phyloP scores from a whole-genome alignment of 2,329 filamentous ascomycete genomes.

The Aquanectria penicillioides region DNA sequence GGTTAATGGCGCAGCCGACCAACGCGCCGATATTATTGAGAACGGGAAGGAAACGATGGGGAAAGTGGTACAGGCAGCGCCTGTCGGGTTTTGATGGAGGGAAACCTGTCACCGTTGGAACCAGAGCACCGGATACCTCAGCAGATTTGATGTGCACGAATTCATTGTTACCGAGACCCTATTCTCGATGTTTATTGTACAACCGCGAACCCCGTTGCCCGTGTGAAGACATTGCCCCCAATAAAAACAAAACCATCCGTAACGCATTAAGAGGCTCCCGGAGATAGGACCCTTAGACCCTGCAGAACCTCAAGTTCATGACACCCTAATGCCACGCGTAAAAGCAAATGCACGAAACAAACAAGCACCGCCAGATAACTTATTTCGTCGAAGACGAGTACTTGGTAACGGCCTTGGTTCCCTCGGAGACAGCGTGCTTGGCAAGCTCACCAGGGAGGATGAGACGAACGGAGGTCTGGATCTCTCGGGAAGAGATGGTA shows the following conservation, averaged over 20 bases:
- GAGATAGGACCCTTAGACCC: slow-evolving; percentile 43
- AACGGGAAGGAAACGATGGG: slow-evolving; percentile 18
- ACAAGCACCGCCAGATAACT: slow-evolving; percentile 66
- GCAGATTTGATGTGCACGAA: slow-evolving; percentile 65
- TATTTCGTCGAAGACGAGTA: slow-evolving; percentile 99
- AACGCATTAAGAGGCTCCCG: slow-evolving; percentile 76
- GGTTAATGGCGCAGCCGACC: too few relatives aligned
- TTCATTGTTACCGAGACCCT: slow-evolving; percentile 70
- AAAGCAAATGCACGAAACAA: slow-evolving; percentile 66
- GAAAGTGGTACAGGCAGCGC: too few relatives aligned
- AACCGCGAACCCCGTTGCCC: slow-evolving; percentile 77
- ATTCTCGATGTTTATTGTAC: slow-evolving; percentile 77
- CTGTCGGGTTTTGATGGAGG: too few relatives aligned
- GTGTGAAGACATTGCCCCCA: slow-evolving; percentile 76
- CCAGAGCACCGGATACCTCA: too few relatives aligned
- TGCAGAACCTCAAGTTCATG: slow-evolving; percentile 63
- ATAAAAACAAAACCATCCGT: slow-evolving; percentile 74
- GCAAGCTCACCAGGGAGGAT: slow-evolving; percentile 98
- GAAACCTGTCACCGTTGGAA: too few relatives aligned
- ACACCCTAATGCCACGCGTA: slow-evolving; percentile 68
- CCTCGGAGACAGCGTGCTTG: slow-evolving; percentile 99
- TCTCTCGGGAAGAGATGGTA: slow-evolving; percentile 98
- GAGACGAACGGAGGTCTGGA: slow-evolving; percentile 97
- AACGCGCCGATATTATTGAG: too few relatives aligned
- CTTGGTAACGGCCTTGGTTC: slow-evolving; percentile 99